Percentiles rank a stretch among this genome's conserved stretches.
These are phyloP conservation scores for Kodamaea kaohsiungensis DNA, from an alignment of 805 yeast genomes.

Conservation along the genomic window DNA sequence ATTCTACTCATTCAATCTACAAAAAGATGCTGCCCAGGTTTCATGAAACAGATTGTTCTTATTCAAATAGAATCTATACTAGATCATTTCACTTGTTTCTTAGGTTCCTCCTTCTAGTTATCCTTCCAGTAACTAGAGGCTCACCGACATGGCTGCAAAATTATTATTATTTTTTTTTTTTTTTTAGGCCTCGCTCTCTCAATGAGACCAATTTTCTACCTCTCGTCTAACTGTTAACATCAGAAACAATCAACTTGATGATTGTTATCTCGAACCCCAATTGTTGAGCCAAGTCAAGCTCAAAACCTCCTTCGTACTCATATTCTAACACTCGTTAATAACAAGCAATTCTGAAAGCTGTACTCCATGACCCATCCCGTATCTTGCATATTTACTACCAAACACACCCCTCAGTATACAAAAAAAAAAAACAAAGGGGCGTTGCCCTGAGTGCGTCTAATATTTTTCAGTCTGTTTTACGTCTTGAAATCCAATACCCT, in stretches of 20 bases:
- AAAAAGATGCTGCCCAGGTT: too few relatives aligned
- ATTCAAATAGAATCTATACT: too few relatives aligned
- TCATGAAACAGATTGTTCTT: too few relatives aligned
- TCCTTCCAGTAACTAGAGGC: too few relatives aligned
- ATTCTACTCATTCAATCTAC: too few relatives aligned
- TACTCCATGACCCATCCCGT: background rate
- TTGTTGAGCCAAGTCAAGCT: background rate
- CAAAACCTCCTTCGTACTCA: background rate
- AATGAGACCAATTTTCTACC: background rate
- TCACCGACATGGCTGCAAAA: too few relatives aligned
- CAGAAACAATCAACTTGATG: background rate
- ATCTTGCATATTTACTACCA: background rate
- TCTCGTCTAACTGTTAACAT: background rate
- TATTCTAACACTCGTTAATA: background rate
- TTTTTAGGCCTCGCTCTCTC: too few relatives aligned
- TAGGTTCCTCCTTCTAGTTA: too few relatives aligned
- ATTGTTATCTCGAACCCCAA: background rate
- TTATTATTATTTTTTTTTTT: too few relatives aligned
- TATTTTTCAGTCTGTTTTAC: constrained; percentile 1
- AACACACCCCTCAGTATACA: background rate
- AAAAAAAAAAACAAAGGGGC: background rate
- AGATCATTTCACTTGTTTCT: too few relatives aligned
- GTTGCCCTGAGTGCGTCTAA: constrained; percentile 5
- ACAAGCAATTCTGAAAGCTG: background rate
- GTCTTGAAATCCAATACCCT: background rate